These are phyloP conservation scores for Piper longum DNA, from an alignment of 164 flowering plant genomes.

Conservation along the genomic window DNA sequence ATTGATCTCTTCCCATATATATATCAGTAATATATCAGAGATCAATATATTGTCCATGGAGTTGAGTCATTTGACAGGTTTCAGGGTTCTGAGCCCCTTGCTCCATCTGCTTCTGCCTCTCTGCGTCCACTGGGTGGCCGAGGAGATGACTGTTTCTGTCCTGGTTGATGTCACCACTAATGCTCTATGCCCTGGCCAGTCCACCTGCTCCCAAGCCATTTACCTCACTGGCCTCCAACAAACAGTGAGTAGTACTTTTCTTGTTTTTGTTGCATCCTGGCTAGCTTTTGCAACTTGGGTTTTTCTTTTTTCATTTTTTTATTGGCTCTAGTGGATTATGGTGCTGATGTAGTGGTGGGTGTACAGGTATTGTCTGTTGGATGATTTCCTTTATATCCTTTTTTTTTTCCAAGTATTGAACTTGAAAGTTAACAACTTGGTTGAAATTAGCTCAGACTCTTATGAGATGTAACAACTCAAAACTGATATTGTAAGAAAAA, in stretches of 20 bases:
- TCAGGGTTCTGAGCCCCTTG: slow-evolving; percentile 29
- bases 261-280: background rate
- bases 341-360: too few species aligned
- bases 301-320: background rate
- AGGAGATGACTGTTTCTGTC: slow-evolving; percentile 79
- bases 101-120: slow-evolving; percentile 58
- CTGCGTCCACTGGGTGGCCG: slow-evolving; percentile 66
- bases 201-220: slow-evolving; percentile 56
- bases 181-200: slow-evolving; percentile 50
- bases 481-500: too few species aligned
- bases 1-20: background rate
- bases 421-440: too few species aligned
- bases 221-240: slow-evolving; percentile 72
- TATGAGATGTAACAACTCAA: too few species aligned
- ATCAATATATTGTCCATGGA: background rate
- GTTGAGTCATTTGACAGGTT: slow-evolving; percentile 3
- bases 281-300: background rate
- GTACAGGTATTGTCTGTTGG: too few species aligned
- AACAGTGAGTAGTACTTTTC: slow-evolving; percentile 23
- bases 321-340: too few species aligned
- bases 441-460: too few species aligned
- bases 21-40: background rate
- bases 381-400: too few species aligned
- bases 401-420: too few species aligned
- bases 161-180: slow-evolving; percentile 69